Percentiles rank a stretch among this genome's conserved stretches.
Evolutionary conservation across 371 early-diverging fungal species (phyloP).

Genomic region (Mortierella sp.): DNA sequence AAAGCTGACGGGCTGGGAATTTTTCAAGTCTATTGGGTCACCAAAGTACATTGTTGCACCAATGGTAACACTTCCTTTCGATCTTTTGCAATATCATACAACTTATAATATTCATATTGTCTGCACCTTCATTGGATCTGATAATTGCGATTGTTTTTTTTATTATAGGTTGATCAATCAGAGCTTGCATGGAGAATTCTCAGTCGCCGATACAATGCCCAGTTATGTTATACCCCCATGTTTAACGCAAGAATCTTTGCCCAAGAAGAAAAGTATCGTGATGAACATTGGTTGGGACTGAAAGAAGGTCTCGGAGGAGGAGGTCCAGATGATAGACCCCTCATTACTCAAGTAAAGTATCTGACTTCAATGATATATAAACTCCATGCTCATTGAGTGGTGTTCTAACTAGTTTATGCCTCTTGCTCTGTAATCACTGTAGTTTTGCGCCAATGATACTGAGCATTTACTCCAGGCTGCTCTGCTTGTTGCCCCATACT

Average conservation of each 20-base stretch:
- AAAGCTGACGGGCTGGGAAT: constrained; percentile 86
- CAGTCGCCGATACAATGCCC: constrained; percentile 89
- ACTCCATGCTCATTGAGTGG: not conserved
- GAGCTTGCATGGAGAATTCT: constrained; percentile 96
- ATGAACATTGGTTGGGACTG: constrained; percentile 76
- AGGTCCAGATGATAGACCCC: constrained; percentile 82
- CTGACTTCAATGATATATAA: not conserved
- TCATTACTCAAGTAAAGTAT: constrained; percentile 91
- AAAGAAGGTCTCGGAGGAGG: constrained; percentile 66
- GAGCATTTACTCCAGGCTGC: constrained; percentile 89
- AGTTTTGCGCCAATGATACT: constrained; percentile 99
- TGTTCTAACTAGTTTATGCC: constrained; percentile 3
- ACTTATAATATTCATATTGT: too few relatives aligned
- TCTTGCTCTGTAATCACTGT: constrained; percentile 3
- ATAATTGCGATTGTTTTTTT: not conserved
- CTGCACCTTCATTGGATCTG: not conserved
- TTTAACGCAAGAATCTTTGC: constrained; percentile 93
- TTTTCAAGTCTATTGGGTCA: constrained; percentile 80
- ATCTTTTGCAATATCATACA: not conserved
- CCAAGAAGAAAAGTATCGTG: constrained; percentile 72
- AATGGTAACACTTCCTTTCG: constrained; percentile 70
- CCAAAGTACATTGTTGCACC: constrained; percentile 91
- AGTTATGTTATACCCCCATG: constrained; percentile 99
- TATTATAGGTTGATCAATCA: constrained; percentile 78
- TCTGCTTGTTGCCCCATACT: constrained; percentile 83